These are phyloP conservation scores for Lasiosphaeria ovina DNA, from an alignment of 495 filamentous ascomycete species.

Conservation along the genomic window DNA sequence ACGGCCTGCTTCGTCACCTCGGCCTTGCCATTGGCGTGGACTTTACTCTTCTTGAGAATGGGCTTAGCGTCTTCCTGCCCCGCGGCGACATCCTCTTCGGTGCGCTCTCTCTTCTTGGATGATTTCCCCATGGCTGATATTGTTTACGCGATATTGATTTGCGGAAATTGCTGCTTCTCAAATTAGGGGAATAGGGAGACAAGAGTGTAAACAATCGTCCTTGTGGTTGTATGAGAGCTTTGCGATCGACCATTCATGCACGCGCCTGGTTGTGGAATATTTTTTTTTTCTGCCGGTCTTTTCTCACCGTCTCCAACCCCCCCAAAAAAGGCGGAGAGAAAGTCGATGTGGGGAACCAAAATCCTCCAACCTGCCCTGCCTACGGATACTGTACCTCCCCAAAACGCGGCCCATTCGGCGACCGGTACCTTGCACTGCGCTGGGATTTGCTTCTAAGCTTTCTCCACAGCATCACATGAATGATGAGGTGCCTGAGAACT, in stretches of 20 bases:
- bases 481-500: too few species aligned
- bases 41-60: slow-evolving; percentile 37
- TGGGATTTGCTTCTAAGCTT: too few species aligned
- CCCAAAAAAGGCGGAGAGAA: slow-evolving; percentile 7
- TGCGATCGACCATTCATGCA: background rate
- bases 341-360: background rate
- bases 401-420: slow-evolving; percentile 21
- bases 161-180: background rate
- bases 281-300: slow-evolving; percentile 18
- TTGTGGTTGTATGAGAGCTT: background rate
- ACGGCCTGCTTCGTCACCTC: slow-evolving; percentile 43
- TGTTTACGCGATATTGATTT: background rate
- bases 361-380: background rate
- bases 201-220: slow-evolving; percentile 1
- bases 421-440: background rate
- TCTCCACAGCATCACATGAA: too few species aligned
- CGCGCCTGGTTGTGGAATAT: background rate
- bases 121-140: slow-evolving; percentile 25
- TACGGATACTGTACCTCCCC: background rate
- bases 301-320: background rate
- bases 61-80: slow-evolving; percentile 8
- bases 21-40: slow-evolving; percentile 31
- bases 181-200: background rate
- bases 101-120: slow-evolving; percentile 35
- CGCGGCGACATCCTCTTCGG: slow-evolving; percentile 32